Base-by-base conservation (phyloP, 495 filamentous ascomycete species). In the Hypoxylon trugodes region DNA sequence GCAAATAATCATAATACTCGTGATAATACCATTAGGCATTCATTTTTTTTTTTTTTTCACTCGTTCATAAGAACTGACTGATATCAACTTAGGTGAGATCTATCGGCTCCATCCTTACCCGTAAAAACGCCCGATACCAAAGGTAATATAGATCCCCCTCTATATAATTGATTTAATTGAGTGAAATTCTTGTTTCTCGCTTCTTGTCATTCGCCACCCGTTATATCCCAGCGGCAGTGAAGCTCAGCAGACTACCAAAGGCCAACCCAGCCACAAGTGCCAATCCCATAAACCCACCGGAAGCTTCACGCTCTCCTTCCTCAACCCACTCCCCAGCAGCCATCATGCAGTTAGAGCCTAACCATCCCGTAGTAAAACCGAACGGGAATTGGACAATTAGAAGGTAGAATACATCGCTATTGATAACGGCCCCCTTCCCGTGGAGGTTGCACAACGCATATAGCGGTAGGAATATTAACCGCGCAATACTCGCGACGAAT, bases 251-350 rank as follows among this genome's bases (percentile, higher is more conserved):
- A 80, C 93, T 97, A 10, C 95, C 95, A 37, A 83, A 84, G 3
- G 91, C 84, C 76, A 98, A 74, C 1, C 95, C 95, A 18, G 81
- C 89, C 22, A 97, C 90, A 32, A 97, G 81, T 76, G 89, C 90
- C 66, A 96, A 70, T 6, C 90, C 90, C 95, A 98, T 98, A 65
- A 97, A 98, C 5, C 90, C 92, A 28, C 95, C 95, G 6, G 92
- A 87, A 13, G 92, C 91, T 78, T 96, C 92, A 22, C 88, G 82
- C 76, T 98, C 94, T 1, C 86, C 84, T 4, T 85, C 85, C 4
- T 85, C 86, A 15, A 97, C 93, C 82, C 84, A 92, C 59, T 87
- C 83, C 0, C 84, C 86, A 0, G 92, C 89, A 1, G 88, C 90
- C 87, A 98, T 96, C 95, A 99, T 97, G 73, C 87, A 89, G 61